These are phyloP conservation scores for Backusella liffmaniae DNA, from an alignment of 192 early-diverging fungal species.

Conservation along the genomic window DNA sequence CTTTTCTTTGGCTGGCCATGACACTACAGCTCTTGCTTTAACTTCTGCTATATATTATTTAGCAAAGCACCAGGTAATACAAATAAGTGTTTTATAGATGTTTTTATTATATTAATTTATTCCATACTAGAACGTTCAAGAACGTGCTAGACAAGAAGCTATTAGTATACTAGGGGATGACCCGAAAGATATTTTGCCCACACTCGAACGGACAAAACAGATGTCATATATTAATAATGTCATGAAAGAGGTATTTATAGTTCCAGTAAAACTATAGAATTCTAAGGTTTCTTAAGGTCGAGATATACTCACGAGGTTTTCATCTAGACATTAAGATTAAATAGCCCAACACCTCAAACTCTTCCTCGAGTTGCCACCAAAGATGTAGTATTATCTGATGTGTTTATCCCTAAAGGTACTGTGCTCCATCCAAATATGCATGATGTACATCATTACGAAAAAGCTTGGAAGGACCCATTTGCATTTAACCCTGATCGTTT, in stretches of 20 bases:
- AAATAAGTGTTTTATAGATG: too few species aligned
- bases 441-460: not conserved
- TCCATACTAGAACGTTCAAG: conserved; percentile 39
- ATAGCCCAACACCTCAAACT: not conserved
- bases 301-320: not conserved
- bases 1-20: conserved; percentile 59
- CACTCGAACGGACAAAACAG: conserved; percentile 48
- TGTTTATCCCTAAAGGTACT: not conserved
- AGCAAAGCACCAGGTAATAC: conserved; percentile 38
- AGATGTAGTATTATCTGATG: not conserved
- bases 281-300: too few species aligned
- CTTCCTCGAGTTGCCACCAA: not conserved
- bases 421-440: not conserved
- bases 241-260: conserved; percentile 43
- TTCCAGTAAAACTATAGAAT: too few species aligned
- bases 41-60: conserved; percentile 47
- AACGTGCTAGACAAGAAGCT: conserved; percentile 53
- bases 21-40: conserved; percentile 58
- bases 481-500: not conserved
- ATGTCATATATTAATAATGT: conserved; percentile 51
- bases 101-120: not conserved
- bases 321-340: not conserved
- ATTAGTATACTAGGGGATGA: conserved; percentile 49
- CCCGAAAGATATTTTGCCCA: conserved; percentile 47
- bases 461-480: not conserved